phyloP scores from a whole-genome alignment of 2,329 filamentous ascomycete genomes.

The Calonectria fujianensis region DNA sequence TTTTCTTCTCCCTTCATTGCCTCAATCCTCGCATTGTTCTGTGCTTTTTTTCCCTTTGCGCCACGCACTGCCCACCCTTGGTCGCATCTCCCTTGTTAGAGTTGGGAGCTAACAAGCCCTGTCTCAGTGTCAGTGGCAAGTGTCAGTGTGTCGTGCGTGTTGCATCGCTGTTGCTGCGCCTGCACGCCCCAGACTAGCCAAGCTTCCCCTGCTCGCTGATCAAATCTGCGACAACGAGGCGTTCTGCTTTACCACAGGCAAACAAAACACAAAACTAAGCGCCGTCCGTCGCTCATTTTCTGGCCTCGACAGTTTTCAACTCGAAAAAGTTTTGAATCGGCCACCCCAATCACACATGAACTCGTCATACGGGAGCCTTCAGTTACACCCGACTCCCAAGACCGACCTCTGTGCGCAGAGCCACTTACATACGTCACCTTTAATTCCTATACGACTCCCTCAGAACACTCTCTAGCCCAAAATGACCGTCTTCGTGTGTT shows the following conservation, averaged over 20 bases:
- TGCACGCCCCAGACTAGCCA: constrained; percentile 34
- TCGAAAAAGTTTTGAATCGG: background rate
- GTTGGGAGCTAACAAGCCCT: constrained; percentile 14
- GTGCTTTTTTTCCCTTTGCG: background rate
- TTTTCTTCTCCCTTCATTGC: constrained; percentile 5
- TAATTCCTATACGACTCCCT: constrained; percentile 34
- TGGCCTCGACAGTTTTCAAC: constrained; percentile 18
- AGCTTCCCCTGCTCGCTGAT: constrained; percentile 44
- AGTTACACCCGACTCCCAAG: constrained; percentile 42
- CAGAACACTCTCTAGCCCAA: constrained; percentile 49
- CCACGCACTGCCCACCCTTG: background rate
- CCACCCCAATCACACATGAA: constrained; percentile 50
- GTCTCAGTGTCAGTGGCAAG: constrained; percentile 26
- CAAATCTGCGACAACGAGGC: constrained; percentile 56
- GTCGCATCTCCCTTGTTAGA: background rate
- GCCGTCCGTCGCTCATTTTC: constrained; percentile 32
- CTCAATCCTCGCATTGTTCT: constrained; percentile 19
- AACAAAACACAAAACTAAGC: constrained; percentile 36
- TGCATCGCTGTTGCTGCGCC: constrained; percentile 39
- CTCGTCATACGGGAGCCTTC: constrained; percentile 50
- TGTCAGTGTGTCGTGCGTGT: constrained; percentile 32
- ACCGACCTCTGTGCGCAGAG: constrained; percentile 29
- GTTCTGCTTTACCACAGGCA: constrained; percentile 50
- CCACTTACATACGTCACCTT: constrained; percentile 31
- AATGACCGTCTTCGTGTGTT: constrained; percentile 66